Base-by-base conservation (phyloP, 352 stramenopile genomes). In the Globisporangium recalcitrans region DNA sequence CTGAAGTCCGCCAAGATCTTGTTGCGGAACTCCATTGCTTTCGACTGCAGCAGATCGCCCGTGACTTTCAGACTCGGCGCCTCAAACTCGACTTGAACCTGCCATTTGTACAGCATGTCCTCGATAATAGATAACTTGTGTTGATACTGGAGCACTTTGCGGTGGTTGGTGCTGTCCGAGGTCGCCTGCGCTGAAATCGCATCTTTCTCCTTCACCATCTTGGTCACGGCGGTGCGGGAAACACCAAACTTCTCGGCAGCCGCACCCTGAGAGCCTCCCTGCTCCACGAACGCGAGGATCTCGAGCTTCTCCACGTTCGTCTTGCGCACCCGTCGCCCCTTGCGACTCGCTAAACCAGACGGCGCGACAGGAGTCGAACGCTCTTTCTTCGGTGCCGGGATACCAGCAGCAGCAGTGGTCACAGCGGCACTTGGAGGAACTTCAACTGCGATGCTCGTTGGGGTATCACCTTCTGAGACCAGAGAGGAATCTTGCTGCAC, bases 51-150 rank as follows among this genome's bases (percentile, higher is more conserved):
- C 36, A 93, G 44, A 31, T 93, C 84, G 8, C 84, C 84, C 2
- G 84, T 93, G 58, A 93, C 75, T 58, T 91, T 91, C 0, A 90
- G 34, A 6, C 67, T 75, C 5, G 84, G 81, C 3, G 77, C 72
- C 63, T 88, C 76, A 44, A 87, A 73, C 49, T 93, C 84, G 0
- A 90, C 72, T 60, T 93, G 84, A 27, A 93, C 71, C 65, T 93
- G 84, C 84, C 84, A 93, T 61, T 90, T 90, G 70, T 90, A 87
- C 32, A 93, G 71, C 82, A 90, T 93, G 29, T 93, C 84, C 52
- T 93, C 84, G 55, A 93, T 93, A 49, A 93, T 81, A 61, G 81
- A 90, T 1, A 93, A 61, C 65, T 93, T 91, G 67, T 91, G 82
- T 57, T 91, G 84, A 36, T 93, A 91, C 54, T 91, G 84, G 57